phyloP scores from a whole-genome alignment of 495 filamentous ascomycete genomes.

The Penicillium goetzii region DNA sequence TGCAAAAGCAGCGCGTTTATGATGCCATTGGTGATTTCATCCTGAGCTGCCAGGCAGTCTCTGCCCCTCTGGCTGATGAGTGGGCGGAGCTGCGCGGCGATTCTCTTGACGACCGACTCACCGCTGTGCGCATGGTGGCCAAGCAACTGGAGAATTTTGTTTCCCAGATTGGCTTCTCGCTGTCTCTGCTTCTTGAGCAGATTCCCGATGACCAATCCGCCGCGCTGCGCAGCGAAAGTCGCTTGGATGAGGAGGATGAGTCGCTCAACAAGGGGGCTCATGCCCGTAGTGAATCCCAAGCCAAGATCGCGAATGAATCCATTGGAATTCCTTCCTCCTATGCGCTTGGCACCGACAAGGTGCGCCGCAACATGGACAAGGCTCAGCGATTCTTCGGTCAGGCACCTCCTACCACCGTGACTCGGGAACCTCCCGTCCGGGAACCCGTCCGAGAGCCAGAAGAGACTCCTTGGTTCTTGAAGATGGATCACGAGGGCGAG shows the following conservation, averaged over 20 bases:
- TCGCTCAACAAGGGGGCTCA: slow-evolving; percentile 30
- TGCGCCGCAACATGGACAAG: slow-evolving; percentile 76
- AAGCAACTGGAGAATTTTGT: slow-evolving; percentile 83
- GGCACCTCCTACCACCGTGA: slow-evolving; percentile 61
- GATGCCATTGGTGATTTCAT: slow-evolving; percentile 90
- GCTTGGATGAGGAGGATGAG: slow-evolving; percentile 40
- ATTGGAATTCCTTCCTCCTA: slow-evolving; percentile 71
- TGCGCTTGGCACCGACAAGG: slow-evolving; percentile 61
- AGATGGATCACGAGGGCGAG: slow-evolving; percentile 87
- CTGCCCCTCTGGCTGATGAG: slow-evolving; percentile 88
- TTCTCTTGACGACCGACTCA: slow-evolving; percentile 86
- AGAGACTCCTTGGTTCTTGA: slow-evolving; percentile 80
- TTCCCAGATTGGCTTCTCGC: slow-evolving; percentile 83
- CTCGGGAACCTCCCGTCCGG: slow-evolving; percentile 46
- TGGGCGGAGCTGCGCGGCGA: slow-evolving; percentile 92
- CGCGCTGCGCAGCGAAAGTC: slow-evolving; percentile 40
- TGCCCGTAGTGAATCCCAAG: slow-evolving; percentile 41
- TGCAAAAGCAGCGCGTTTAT: slow-evolving; percentile 89
- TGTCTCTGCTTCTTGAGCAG: slow-evolving; percentile 84
- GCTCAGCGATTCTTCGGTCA: slow-evolving; percentile 89
- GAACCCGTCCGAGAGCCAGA: slow-evolving; percentile 61
- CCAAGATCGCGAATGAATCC: slow-evolving; percentile 37
- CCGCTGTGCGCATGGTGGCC: slow-evolving; percentile 71
- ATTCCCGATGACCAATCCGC: slow-evolving; percentile 53
- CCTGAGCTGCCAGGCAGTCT: slow-evolving; percentile 81